Evolutionary conservation across 805 yeast species (phyloP).

Genomic region (Yarrowia divulgata): DNA sequence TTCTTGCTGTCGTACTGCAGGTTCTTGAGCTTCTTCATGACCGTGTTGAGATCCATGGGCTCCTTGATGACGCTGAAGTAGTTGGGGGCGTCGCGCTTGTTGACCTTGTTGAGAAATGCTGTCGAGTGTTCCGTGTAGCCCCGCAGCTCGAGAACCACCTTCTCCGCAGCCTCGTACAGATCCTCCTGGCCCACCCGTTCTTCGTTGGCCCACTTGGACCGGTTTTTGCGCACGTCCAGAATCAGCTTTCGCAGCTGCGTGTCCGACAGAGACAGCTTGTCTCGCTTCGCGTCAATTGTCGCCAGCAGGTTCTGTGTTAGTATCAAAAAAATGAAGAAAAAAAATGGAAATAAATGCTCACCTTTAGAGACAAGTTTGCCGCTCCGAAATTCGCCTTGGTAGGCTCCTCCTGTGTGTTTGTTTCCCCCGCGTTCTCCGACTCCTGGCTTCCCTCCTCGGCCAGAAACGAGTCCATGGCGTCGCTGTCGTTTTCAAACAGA

Average conservation of each 20-base stretch:
- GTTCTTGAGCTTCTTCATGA: slow-evolving; percentile 83
- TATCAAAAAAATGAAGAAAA: not conserved
- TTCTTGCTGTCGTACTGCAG: slow-evolving; percentile 83
- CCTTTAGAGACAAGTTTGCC: slow-evolving; percentile 74
- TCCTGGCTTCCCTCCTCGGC: slow-evolving; percentile 65
- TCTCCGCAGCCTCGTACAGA: slow-evolving; percentile 95
- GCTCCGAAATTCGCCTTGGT: slow-evolving; percentile 64
- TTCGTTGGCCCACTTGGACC: slow-evolving; percentile 98
- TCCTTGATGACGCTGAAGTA: slow-evolving; percentile 86
- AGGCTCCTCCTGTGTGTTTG: slow-evolving; percentile 35
- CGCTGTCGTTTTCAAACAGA: slow-evolving; percentile 70
- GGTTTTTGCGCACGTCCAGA: slow-evolving; percentile 89
- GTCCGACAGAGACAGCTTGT: slow-evolving; percentile 75
- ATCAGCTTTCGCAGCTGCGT: slow-evolving; percentile 82
- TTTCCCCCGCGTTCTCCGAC: slow-evolving; percentile 30
- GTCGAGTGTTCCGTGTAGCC: slow-evolving; percentile 96
- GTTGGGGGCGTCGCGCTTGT: slow-evolving; percentile 97
- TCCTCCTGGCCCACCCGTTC: slow-evolving; percentile 97
- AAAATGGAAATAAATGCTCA: not conserved
- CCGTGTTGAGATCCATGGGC: slow-evolving; percentile 97
- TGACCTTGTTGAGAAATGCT: slow-evolving; percentile 93
- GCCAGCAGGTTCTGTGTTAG: slow-evolving; percentile 64
- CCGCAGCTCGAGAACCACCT: slow-evolving; percentile 87
- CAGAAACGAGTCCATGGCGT: slow-evolving; percentile 76
- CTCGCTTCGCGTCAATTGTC: slow-evolving; percentile 79